Percentiles rank a stretch among this genome's conserved stretches.
Conservation (phyloP, 345 rosid species). For the Eucalyptus paniculata region DNA sequence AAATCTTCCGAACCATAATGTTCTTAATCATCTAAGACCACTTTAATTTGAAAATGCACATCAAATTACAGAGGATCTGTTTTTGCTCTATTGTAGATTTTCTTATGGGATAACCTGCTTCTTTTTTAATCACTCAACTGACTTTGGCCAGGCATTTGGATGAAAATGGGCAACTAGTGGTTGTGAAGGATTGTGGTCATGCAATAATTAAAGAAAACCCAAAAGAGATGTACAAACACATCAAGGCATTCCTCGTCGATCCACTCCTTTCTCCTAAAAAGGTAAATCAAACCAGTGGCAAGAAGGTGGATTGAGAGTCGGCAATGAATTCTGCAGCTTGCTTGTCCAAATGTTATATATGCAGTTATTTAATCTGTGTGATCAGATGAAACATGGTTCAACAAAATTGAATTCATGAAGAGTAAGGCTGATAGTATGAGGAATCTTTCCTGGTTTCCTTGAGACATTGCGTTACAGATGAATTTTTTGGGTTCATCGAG, state of each 20-base stretch:
- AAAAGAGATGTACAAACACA: not conserved
- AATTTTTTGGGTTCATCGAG: not conserved
- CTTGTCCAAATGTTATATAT: not conserved
- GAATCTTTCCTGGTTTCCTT: not conserved
- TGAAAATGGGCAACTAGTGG: not conserved
- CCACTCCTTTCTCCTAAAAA: not conserved
- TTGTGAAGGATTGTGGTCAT: slow-evolving; percentile 5
- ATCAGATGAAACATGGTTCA: not conserved
- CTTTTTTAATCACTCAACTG: not conserved
- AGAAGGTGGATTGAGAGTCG: not conserved
- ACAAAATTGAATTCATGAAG: not conserved
- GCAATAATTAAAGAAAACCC: not conserved
- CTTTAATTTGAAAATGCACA: not conserved
- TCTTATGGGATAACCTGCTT: not conserved
- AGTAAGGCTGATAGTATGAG: not conserved
- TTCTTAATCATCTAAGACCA: not conserved
- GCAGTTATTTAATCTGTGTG: not conserved
- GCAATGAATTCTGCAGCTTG: not conserved
- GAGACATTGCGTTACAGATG: not conserved
- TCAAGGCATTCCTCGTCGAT: not conserved
- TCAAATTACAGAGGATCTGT: not conserved
- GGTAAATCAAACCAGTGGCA: not conserved
- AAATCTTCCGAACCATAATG: not conserved
- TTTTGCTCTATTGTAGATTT: not conserved
- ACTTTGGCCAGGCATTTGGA: not conserved